Conservation (phyloP, 192 early-diverging fungal species). For the Dissophora globulifera region DNA sequence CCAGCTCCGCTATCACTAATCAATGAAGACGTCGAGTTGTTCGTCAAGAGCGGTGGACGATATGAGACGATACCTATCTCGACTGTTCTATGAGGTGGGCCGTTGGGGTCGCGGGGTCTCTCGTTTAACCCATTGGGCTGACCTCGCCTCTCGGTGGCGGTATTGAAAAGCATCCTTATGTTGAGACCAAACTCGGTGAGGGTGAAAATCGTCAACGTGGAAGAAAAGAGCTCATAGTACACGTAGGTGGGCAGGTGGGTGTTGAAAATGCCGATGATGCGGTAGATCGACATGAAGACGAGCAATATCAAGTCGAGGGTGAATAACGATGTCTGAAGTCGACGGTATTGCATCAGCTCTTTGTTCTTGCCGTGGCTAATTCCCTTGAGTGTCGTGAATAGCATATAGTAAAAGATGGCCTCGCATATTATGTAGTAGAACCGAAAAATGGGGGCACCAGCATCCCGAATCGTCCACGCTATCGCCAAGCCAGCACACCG, state of each 20-base stretch:
- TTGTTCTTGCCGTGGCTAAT: conserved; percentile 35
- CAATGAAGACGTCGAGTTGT: conserved; percentile 45
- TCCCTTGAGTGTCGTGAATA: conserved; percentile 36
- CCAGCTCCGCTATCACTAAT: conserved; percentile 20
- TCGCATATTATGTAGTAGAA: conserved; percentile 53
- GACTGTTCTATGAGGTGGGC: conserved; percentile 4
- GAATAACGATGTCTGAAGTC: conserved; percentile 47
- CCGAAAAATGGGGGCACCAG: conserved; percentile 41
- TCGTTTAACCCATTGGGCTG: background rate
- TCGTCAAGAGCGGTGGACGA: conserved; percentile 15
- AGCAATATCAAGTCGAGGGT: conserved; percentile 41
- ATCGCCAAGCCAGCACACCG: conserved; percentile 27
- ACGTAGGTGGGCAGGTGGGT: conserved; percentile 42
- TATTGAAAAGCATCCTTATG: conserved; percentile 47
- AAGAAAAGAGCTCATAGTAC: conserved; percentile 51
- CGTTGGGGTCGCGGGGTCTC: background rate
- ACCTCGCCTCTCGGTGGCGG: conserved; percentile 8
- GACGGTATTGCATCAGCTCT: conserved; percentile 43
- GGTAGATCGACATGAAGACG: conserved; percentile 47
- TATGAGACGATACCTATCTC: conserved; percentile 31
- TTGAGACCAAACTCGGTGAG: conserved; percentile 55
- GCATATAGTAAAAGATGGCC: conserved; percentile 45
- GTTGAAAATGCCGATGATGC: conserved; percentile 49
- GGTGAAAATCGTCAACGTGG: conserved; percentile 46
- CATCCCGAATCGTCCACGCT: conserved; percentile 47